Evolutionary conservation across 1,139 yeast genomes (phyloP), one percentile per base, ranked within the genome.

Genomic region (Hyphopichia buzzinii): DNA sequence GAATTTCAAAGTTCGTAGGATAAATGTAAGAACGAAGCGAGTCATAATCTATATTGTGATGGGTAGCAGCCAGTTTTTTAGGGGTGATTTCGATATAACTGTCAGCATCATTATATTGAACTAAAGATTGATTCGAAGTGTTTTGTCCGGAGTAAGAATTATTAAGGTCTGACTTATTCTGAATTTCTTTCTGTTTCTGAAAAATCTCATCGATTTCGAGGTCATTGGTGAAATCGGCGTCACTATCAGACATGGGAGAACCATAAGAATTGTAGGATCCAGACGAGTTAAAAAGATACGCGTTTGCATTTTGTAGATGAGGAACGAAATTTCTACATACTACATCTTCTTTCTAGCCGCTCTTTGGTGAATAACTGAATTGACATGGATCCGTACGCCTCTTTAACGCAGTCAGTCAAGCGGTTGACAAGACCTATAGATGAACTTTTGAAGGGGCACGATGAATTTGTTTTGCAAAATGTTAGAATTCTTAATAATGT

Each of bases 1-100:
- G 76, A 1, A 84, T 68, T 42, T 86, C 86, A 44, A 79, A 76
- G 54, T 92, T 92, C 1, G 89, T 81, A 0, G 99, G 98, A 55
- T 92, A 94, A 1, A 87, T 66, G 52, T 82, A 88, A 0, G 79
- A 67, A 13, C 52, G 46, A 4, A 79, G 54, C 27, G 59, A 61
- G n/a, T 58, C 64, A 22, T 52, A 48, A 46, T 77, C 67, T 25
- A 77, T 59, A 8, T 52, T 54, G 48, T 81, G 87, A 43, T 77
- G 84, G 0, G 81, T 74, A 1, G 77, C 70, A 30, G 21, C 10
- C 34, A 34, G 11, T 11, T 24, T 14, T 26, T 30, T 13, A 39
- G 36, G 17, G 26, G 31, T 15, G 36, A 35, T 28, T 25, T 39
- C 41, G 34, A 36, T 39, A 25, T 37, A 42, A 8, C 31, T 23